Evolutionary conservation across 1,284 basidiomycete genomes (phyloP).

Genomic region (Cutaneotrichosporon mucoides): DNA sequence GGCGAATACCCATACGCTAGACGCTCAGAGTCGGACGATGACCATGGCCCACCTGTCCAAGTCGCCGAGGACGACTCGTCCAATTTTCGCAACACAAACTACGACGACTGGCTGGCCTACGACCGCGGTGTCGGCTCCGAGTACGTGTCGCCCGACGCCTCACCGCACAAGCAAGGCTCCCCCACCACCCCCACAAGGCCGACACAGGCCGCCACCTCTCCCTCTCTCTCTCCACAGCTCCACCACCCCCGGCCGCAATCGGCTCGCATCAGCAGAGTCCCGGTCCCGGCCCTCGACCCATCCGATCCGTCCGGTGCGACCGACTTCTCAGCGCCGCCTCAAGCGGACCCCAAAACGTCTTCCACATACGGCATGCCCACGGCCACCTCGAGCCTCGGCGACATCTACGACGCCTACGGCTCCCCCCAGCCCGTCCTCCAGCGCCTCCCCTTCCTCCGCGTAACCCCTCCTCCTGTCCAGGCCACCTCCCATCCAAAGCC

Average conservation of each 20-base stretch:
- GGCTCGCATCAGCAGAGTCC: neutral
- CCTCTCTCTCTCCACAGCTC: neutral
- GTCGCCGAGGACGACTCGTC: neutral
- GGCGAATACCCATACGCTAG: neutral
- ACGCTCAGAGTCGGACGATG: slow-evolving; percentile 1
- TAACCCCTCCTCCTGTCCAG: slow-evolving; percentile 2
- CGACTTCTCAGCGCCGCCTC: neutral
- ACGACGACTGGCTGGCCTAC: slow-evolving; percentile 16
- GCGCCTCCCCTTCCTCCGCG: slow-evolving; percentile 4
- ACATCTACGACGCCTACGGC: slow-evolving; percentile 6
- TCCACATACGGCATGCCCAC: neutral
- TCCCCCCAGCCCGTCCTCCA: slow-evolving; percentile 1
- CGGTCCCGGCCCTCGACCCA: too few species aligned
- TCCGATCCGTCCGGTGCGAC: too few species aligned
- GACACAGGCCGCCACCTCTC: neutral
- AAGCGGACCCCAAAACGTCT: too few species aligned
- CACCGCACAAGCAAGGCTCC: neutral
- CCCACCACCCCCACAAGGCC: neutral
- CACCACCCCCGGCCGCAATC: neutral
- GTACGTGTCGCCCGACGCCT: neutral
- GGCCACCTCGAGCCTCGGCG: neutral
- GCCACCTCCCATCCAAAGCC: too few species aligned
- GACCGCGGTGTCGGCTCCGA: neutral
- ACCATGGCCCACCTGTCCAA: neutral
- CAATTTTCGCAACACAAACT: slow-evolving; percentile 5